These are phyloP conservation scores for Penicillium frequentans DNA, from an alignment of 2,329 filamentous ascomycete genomes.

Conservation along the genomic window DNA sequence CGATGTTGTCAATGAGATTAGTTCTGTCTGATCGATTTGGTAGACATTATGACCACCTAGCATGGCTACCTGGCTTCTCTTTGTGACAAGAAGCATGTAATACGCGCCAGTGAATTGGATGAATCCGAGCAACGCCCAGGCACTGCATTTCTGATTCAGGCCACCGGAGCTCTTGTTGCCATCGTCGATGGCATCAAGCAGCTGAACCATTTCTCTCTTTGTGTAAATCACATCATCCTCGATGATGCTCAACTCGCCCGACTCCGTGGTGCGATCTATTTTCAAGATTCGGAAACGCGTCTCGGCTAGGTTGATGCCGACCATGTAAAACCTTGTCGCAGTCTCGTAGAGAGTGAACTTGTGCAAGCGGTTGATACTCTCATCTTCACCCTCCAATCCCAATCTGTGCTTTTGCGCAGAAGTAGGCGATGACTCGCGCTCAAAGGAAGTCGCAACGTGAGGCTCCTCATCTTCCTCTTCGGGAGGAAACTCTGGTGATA, in stretches of 20 bases:
- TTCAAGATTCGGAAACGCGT: conserved; percentile 88
- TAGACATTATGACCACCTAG: conserved; percentile 95
- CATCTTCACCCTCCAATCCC: conserved; percentile 39
- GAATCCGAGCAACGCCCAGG: conserved; percentile 93
- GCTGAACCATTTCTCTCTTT: conserved; percentile 85
- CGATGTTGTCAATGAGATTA: conserved; percentile 79
- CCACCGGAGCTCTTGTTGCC: conserved; percentile 90
- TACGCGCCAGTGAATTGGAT: conserved; percentile 94
- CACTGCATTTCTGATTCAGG: conserved; percentile 82
- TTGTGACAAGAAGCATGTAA: conserved; percentile 96
- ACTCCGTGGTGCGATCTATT: conserved; percentile 84
- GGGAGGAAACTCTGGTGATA: conserved; percentile 27
- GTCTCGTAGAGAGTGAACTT: conserved; percentile 98
- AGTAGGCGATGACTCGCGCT: conserved; percentile 41
- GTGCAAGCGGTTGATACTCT: conserved; percentile 70
- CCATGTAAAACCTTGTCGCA: conserved; percentile 86
- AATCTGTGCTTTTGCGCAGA: conserved; percentile 40
- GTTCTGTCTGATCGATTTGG: conserved; percentile 88
- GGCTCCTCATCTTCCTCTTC: conserved; percentile 48
- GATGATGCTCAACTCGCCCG: conserved; percentile 75
- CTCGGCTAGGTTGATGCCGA: conserved; percentile 88
- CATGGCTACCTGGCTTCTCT: conserved; percentile 93
- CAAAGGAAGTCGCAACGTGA: conserved; percentile 45
- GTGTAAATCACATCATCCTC: conserved; percentile 96
- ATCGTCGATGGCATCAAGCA: conserved; percentile 93